Percentiles rank a stretch among this genome's conserved stretches.
These are phyloP conservation scores for Aspergillus viridinutans DNA, from an alignment of 2,329 filamentous ascomycete genomes.

Conservation along the genomic window DNA sequence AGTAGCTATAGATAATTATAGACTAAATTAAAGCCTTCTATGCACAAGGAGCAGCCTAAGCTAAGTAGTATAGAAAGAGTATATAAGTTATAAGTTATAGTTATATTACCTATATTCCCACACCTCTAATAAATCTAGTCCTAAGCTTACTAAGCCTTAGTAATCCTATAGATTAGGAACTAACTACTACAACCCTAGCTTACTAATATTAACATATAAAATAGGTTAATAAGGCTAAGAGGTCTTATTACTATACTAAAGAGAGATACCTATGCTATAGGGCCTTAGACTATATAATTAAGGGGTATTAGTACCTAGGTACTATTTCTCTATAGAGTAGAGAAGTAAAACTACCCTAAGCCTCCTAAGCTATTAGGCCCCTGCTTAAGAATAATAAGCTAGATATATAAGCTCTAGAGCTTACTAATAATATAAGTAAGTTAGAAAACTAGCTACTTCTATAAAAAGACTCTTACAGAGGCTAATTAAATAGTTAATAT, in stretches of 20 bases:
- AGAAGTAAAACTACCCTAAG: too few relatives aligned
- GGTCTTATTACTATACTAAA: neutral
- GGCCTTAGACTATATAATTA: neutral
- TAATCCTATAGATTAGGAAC: neutral
- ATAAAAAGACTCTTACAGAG: neutral
- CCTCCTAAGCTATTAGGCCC: neutral
- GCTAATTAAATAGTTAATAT: neutral
- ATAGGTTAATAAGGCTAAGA: too few relatives aligned
- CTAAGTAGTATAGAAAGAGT: neutral
- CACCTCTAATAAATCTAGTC: too few relatives aligned
- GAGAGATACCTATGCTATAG: neutral
- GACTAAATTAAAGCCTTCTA: too few relatives aligned
- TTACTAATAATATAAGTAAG: too few relatives aligned
- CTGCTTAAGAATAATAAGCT: neutral
- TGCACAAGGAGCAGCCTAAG: too few relatives aligned
- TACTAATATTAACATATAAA: too few relatives aligned
- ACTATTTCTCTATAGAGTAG: neutral
- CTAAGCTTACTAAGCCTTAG: too few relatives aligned
- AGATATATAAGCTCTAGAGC: too few relatives aligned
- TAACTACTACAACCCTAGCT: neutral
- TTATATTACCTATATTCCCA: neutral
- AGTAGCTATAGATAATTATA: too few relatives aligned
- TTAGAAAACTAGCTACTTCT: neutral
- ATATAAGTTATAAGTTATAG: neutral
- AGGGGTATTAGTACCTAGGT: neutral